Evolutionary conservation across 2,329 filamentous ascomycete genomes (phyloP).

Genomic region (Gaeumannomyces sp.): DNA sequence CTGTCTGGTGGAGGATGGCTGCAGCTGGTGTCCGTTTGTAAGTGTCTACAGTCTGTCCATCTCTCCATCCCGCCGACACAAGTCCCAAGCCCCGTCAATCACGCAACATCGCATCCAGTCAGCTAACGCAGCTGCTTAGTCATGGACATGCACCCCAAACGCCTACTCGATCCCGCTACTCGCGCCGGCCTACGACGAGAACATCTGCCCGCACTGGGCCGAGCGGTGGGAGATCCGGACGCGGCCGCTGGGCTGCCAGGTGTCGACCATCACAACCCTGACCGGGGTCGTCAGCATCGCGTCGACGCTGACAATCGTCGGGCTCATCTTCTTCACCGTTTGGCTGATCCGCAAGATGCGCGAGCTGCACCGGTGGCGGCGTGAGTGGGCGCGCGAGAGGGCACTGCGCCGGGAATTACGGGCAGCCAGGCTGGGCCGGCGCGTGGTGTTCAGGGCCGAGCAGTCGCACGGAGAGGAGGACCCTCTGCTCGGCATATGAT

Average conservation of each 20-base stretch:
- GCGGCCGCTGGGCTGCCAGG: conserved; percentile 32
- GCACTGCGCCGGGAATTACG: neutral
- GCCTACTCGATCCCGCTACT: conserved; percentile 37
- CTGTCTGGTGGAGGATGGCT: conserved; percentile 38
- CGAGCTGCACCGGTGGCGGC: conserved; percentile 11
- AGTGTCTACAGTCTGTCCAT: conserved; percentile 13
- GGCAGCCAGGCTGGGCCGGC: neutral
- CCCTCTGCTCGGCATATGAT: conserved; percentile 18
- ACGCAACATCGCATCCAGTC: conserved; percentile 11
- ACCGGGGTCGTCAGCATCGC: conserved; percentile 28
- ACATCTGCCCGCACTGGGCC: conserved; percentile 46
- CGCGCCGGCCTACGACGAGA: conserved; percentile 42
- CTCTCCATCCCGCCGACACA: neutral
- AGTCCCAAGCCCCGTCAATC: conserved; percentile 9
- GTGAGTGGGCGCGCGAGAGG: neutral
- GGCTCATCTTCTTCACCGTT: conserved; percentile 18
- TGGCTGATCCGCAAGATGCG: conserved; percentile 13
- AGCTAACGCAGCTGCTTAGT: conserved; percentile 25
- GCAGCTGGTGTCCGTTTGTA: conserved; percentile 50
- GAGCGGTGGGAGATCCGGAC: conserved; percentile 39
- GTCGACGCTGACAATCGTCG: conserved; percentile 23
- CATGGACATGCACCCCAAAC: conserved; percentile 50
- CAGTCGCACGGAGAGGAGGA: conserved; percentile 13
- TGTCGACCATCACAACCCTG: conserved; percentile 35
- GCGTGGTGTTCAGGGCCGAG: neutral